Evolutionary conservation across 768 basidiomycete species (phyloP).

Genomic region (Boletus subcaerulescens): DNA sequence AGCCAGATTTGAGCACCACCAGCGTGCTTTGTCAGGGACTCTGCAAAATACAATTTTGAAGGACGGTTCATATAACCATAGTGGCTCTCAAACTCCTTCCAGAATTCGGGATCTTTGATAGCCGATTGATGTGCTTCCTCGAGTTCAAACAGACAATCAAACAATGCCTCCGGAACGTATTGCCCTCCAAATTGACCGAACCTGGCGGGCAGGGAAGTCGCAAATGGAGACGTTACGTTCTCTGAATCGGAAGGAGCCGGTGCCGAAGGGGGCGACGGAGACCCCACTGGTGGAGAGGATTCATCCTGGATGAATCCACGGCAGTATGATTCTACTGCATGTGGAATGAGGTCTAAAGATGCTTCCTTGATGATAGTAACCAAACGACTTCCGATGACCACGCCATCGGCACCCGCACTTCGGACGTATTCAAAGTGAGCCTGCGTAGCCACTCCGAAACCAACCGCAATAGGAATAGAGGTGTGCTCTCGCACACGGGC

Average conservation of each 20-base stretch:
- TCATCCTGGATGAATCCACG: conserved; percentile 55
- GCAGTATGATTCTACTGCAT: conserved; percentile 71
- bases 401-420: conserved; percentile 89
- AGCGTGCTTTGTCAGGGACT: conserved; percentile 83
- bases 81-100: conserved; percentile 84
- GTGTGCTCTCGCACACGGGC: conserved; percentile 77
- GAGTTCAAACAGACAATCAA: conserved; percentile 87
- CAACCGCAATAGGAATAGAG: conserved; percentile 85
- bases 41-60: conserved; percentile 86
- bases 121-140: conserved; percentile 89
- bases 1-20: conserved; percentile 97
- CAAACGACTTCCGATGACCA: conserved; percentile 89
- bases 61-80: conserved; percentile 96
- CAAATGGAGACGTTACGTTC: conserved; percentile 26
- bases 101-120: conserved; percentile 83
- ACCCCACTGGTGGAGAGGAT: conserved; percentile 16
- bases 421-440: conserved; percentile 85
- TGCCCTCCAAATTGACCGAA: conserved; percentile 98
- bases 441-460: conserved; percentile 92
- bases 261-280: background rate
- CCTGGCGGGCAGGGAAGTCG: conserved; percentile 64
- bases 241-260: conserved; percentile 1
- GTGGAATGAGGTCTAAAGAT: conserved; percentile 43
- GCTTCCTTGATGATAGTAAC: conserved; percentile 76
- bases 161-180: conserved; percentile 95